Evolutionary conservation across 129 eudicot genomes (phyloP).

Genomic region (Lonicera japonica): DNA sequence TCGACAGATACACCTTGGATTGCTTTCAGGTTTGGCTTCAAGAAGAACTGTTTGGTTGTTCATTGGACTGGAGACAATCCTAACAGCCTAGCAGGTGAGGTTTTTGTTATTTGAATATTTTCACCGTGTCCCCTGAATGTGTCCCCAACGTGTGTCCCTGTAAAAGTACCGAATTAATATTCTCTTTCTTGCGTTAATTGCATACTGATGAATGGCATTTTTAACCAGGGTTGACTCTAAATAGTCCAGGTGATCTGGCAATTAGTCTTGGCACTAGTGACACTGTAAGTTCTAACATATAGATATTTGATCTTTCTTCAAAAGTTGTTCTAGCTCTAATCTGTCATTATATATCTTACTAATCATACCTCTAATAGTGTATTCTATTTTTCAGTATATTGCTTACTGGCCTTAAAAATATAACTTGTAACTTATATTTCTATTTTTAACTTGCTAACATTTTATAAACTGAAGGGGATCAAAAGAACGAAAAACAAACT

Average conservation of each 20-base stretch:
- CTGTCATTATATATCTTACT: no score
- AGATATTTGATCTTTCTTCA: background rate
- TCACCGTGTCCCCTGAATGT: no score
- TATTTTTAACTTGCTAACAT: background rate
- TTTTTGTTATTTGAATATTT: slow-evolving; percentile 1
- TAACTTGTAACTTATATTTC: no score
- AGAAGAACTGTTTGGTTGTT: slow-evolving; percentile 63
- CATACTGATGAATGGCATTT: background rate
- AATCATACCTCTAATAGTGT: no score
- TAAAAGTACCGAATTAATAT: no score
- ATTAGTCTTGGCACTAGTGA: slow-evolving; percentile 99
- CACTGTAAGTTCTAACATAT: slow-evolving; percentile 48
- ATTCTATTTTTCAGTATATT: no score
- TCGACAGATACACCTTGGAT: background rate
- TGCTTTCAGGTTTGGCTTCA: slow-evolving; percentile 64
- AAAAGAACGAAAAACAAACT: no score
- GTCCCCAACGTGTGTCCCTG: no score
- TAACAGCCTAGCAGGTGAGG: slow-evolving; percentile 86
- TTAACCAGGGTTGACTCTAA: slow-evolving; percentile 71
- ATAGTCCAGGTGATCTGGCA: slow-evolving; percentile 94
- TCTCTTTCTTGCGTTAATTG: background rate
- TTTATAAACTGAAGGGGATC: no score
- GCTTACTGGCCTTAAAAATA: no score
- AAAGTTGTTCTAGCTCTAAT: background rate
- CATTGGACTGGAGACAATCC: slow-evolving; percentile 99